Base-by-base conservation (phyloP, 2,329 filamentous ascomycete genomes). In the Penicillium sp. region DNA sequence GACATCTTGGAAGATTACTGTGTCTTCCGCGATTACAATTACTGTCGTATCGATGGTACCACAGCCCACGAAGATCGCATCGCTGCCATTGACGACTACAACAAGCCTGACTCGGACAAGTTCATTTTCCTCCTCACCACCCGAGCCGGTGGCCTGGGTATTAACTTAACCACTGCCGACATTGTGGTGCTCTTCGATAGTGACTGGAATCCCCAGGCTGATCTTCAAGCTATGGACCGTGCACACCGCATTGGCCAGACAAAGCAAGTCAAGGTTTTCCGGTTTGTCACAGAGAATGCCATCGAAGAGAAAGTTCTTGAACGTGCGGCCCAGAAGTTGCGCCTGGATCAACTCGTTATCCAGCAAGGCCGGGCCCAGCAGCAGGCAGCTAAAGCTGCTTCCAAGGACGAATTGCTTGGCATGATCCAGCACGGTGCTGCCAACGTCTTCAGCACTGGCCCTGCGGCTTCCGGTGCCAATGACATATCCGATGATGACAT, bases 351-450 rank as follows among this genome's bases (percentile, higher is more conserved):
- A 64, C 76, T 98, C 14, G 92, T 98, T 53, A 98, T 98, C 55
- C 92, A 98, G 59, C 92, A 98, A 70, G 92, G 92, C 12, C 86
- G 92, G 46, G 83, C 90, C 32, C 92, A 96, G 62, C 84, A 84
- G 47, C 87, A 88, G 37, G 83, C 82, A 13, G 95, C 95, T 71
- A 84, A 85, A 32, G 87, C 89, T 6, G 87, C 89, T 0, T 94
- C 88, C 45, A 98, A 98, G 67, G 92, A 96, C 46, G 92, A 98
- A 57, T 76, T 98, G 28, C 72, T 98, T 30, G 92, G 80, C 47
- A 98, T 98, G 92, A 98, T 98, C 57, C 92, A 98, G 62, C 92
- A 98, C 57, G 92, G 92, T 44, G 92, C 93, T n/a, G 87, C 93
- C 61, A 87, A 85, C 51, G 84, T 98, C 0, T 96, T 98, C 68